These are phyloP conservation scores for Novymonas esmeraldas DNA, from an alignment of 208 protist species.

Conservation along the genomic window DNA sequence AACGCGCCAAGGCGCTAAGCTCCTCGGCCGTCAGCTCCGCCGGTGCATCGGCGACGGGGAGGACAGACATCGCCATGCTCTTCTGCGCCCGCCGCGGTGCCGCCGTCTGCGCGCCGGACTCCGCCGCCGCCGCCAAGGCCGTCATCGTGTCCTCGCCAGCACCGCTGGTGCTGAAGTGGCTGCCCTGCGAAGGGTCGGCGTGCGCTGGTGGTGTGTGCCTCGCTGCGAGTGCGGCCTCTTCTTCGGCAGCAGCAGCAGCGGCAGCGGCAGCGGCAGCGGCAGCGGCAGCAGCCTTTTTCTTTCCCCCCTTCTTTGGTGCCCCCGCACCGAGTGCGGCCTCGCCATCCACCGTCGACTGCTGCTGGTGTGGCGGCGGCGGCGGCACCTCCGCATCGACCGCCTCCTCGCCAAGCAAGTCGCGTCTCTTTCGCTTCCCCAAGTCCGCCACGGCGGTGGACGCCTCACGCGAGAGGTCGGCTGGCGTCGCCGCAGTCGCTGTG, in stretches of 20 bases:
- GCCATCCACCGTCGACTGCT: neutral
- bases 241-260: neutral
- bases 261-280: neutral
- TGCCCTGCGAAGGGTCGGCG: neutral
- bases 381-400: neutral
- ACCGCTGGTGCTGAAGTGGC: conserved; percentile 10
- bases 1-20: conserved; percentile 12
- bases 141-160: conserved; percentile 26
- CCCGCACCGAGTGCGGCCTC: neutral
- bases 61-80: neutral
- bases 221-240: no score
- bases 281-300: conserved; percentile 16
- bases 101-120: conserved; percentile 25
- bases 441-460: conserved; percentile 12
- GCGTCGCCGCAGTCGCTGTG: neutral
- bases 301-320: conserved; percentile 14
- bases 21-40: conserved; percentile 18
- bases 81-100: conserved; percentile 6
- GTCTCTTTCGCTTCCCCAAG: conserved; percentile 4
- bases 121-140: conserved; percentile 20
- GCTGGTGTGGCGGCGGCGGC: neutral
- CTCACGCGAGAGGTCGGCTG: neutral
- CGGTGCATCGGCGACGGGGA: neutral
- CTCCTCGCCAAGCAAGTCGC: conserved; percentile 7
- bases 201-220: no score